Evolutionary conservation across 257 asterid genomes (phyloP).

Genomic region (Scutellaria barbata): DNA sequence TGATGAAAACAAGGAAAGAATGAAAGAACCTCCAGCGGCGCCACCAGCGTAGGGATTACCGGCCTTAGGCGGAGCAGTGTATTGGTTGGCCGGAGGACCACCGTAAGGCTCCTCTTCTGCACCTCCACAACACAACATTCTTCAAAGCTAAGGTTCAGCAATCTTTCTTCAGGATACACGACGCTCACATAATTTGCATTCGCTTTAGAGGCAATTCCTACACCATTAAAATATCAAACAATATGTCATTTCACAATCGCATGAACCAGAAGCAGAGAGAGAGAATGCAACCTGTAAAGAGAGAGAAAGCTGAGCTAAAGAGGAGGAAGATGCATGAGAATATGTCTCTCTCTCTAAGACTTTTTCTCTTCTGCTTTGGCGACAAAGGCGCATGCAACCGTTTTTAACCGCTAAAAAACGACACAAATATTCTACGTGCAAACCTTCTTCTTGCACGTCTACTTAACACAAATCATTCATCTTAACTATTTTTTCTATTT

Average conservation of each 20-base stretch:
- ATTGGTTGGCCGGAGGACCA: conserved; percentile 73
- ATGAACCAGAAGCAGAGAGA: neutral
- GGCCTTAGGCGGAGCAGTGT: conserved; percentile 75
- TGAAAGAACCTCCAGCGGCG: conserved; percentile 52
- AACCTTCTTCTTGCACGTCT: conserved; percentile 51
- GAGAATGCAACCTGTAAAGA: conserved; percentile 37
- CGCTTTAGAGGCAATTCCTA: conserved; percentile 37
- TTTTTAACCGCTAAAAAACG: conserved; percentile 41
- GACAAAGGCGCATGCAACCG: conserved; percentile 48
- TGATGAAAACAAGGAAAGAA: neutral
- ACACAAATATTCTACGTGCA: conserved; percentile 36
- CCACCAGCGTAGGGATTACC: conserved; percentile 66
- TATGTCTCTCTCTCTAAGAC: conserved; percentile 24
- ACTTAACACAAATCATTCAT: conserved; percentile 2
- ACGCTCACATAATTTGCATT: conserved; percentile 30
- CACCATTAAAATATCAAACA: neutral
- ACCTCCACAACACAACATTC: conserved; percentile 93
- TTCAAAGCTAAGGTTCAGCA: conserved; percentile 34
- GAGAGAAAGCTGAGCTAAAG: conserved; percentile 38
- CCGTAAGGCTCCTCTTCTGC: conserved; percentile 74
- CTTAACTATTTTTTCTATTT: neutral
- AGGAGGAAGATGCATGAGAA: conserved; percentile 38
- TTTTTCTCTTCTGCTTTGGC: conserved; percentile 33
- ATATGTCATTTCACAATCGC: neutral
- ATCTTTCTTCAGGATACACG: conserved; percentile 23